Base-by-base conservation (phyloP, 441 rosid species). In the Caryocar brasiliense region DNA sequence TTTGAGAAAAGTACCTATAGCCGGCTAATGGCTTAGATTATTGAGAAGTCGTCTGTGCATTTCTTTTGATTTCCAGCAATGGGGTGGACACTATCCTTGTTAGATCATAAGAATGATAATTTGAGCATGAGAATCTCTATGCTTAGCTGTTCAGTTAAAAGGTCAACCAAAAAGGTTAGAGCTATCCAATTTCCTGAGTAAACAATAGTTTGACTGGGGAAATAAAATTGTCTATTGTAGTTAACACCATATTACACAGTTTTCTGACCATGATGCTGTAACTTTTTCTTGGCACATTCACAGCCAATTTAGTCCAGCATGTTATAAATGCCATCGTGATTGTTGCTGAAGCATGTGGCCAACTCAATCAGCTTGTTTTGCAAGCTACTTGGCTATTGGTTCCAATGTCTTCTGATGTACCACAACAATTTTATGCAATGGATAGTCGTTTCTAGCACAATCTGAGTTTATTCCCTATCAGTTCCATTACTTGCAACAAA, bases 261-360 rank as follows among this genome's bases (percentile, higher is more conserved):
- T 37, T 46, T 23, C 30, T 29, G 10, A 24, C 11, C 1, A 2
- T n/a, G n/a, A 11, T 10, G 7, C 39, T 14, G 33, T 44, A 11
- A 15, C 14, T 11, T 3, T 15, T 22, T 15, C 18, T 58, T 9
- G n/a, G n/a, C n/a, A 9, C 14, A 9, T 49, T 20, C 41, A 23
- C 32, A 51, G 27, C 50, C 65, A 15, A 4, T 30, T 57, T 33
- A 41, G 34, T 35, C 50, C 36, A 22, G 54, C 50, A 40, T 57
- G 39, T 24, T 19, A 22, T 26, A 18, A 25, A 27, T 27, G 17
- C n/a, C n/a, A n/a, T n/a, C n/a, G n/a, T n/a, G n/a, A n/a, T n/a
- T n/a, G n/a, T n/a, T n/a, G n/a, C n/a, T n/a, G n/a, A 6, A 29
- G 24, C 51, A 26, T 10, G 12, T 9, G 12, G 51, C 47, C 40